Percentiles rank a stretch among this genome's conserved stretches.
Conservation (phyloP, 306 rosid genomes). For the Spatholobus suberectus region DNA sequence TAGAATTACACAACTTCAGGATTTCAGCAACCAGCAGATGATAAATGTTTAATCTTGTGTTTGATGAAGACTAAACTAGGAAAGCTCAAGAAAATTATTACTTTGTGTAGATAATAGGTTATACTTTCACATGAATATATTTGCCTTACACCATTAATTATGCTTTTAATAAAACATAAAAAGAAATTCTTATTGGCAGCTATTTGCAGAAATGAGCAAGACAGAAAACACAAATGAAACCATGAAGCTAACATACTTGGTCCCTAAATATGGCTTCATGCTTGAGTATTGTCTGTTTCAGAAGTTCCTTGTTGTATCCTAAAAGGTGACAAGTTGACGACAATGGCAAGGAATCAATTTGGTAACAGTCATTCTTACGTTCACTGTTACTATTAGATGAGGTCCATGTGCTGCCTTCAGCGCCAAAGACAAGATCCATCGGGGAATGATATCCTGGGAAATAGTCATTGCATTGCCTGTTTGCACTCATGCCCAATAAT, state of each 20-base stretch:
- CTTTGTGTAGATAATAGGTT: background rate
- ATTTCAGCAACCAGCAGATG: constrained; percentile 3
- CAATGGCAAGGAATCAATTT: constrained; percentile 39
- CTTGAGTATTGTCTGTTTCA: constrained; percentile 70
- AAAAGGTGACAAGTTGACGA: constrained; percentile 41
- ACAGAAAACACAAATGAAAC: constrained; percentile 15
- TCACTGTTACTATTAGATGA: constrained; percentile 38
- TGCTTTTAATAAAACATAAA: constrained; percentile 3
- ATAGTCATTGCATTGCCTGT: constrained; percentile 49
- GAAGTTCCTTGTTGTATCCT: constrained; percentile 52
- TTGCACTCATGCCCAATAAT: constrained; percentile 56
- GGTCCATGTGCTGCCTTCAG: constrained; percentile 57
- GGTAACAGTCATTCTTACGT: constrained; percentile 28
- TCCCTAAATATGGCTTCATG: constrained; percentile 69
- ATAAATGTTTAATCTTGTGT: background rate
- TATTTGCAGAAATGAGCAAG: constrained; percentile 13
- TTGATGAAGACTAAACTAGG: background rate
- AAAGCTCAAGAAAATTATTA: constrained; percentile 1
- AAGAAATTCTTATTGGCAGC: background rate
- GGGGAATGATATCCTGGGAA: constrained; percentile 43
- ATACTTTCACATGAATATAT: background rate
- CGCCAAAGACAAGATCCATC: constrained; percentile 42
- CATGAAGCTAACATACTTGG: constrained; percentile 58
- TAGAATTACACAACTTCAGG: background rate
- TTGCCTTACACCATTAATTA: background rate